These are phyloP conservation scores for Trametes coccinea DNA, from an alignment of 768 basidiomycete genomes.

Conservation along the genomic window DNA sequence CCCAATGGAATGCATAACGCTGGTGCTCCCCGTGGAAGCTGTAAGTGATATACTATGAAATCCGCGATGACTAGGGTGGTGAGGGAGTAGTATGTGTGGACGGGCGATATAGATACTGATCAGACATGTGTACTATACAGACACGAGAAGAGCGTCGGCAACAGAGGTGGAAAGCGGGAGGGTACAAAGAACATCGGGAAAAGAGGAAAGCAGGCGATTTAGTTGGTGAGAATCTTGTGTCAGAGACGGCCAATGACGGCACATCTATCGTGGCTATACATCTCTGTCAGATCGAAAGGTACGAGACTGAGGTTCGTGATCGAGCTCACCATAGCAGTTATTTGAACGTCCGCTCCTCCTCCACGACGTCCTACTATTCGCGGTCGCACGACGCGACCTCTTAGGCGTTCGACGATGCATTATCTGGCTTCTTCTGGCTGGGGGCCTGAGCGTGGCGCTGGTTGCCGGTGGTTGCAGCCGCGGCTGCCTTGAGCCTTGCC, in stretches of 20 bases:
- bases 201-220: neutral
- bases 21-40: neutral
- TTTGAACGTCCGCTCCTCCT: no score
- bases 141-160: slow-evolving; percentile 3
- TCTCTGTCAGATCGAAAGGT: no score
- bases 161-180: slow-evolving; percentile 1
- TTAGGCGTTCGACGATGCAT: slow-evolving; percentile 3
- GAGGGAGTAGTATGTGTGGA: slow-evolving; percentile 4
- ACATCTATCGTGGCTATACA: no score
- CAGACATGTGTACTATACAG: slow-evolving; percentile 15
- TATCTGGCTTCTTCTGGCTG: slow-evolving; percentile 19
- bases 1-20: slow-evolving; percentile 12
- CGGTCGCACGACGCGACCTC: neutral
- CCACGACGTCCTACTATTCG: neutral
- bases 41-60: neutral
- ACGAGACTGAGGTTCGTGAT: no score
- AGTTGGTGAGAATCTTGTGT: neutral
- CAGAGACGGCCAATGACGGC: no score
- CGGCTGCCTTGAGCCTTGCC: slow-evolving; percentile 24
- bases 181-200: neutral
- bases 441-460: neutral
- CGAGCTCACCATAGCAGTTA: no score
- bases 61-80: slow-evolving; percentile 1
- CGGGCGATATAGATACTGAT: slow-evolving; percentile 11
- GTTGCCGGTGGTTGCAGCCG: slow-evolving; percentile 9